These are phyloP conservation scores for Neophaeococcomyces mojaviensis DNA, from an alignment of 2,329 filamentous ascomycete species.

Conservation along the genomic window DNA sequence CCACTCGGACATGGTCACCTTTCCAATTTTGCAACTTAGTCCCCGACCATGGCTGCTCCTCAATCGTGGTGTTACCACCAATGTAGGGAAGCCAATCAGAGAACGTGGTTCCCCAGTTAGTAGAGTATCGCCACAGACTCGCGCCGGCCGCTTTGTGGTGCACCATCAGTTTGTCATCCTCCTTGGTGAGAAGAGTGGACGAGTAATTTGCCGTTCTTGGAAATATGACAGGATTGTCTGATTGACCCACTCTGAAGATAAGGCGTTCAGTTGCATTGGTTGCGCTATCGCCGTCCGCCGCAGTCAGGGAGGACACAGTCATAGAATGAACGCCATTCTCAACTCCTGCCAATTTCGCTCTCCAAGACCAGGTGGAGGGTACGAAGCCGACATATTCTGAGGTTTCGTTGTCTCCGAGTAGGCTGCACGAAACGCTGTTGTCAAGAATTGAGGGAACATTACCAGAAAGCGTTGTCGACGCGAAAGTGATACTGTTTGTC, in stretches of 20 bases:
- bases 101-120: conserved; percentile 54
- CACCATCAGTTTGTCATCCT: conserved; percentile 41
- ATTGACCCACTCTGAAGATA: conserved; percentile 52
- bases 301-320: conserved; percentile 37
- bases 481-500: conserved; percentile 42
- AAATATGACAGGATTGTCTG: conserved; percentile 54
- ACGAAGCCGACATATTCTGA: conserved; percentile 45
- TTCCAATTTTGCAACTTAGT: conserved; percentile 51
- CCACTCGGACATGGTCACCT: conserved; percentile 55
- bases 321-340: conserved; percentile 55
- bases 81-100: conserved; percentile 51
- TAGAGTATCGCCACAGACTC: conserved; percentile 55
- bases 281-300: conserved; percentile 32
- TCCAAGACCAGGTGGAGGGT: conserved; percentile 48
- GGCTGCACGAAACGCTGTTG: conserved; percentile 40
- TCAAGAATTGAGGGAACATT: conserved; percentile 38
- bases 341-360: conserved; percentile 47
- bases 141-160: conserved; percentile 56
- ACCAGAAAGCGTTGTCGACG: conserved; percentile 46
- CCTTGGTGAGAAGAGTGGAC: conserved; percentile 39
- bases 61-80: conserved; percentile 44
- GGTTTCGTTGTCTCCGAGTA: conserved; percentile 29
- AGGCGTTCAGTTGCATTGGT: conserved; percentile 54
- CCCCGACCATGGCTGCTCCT: conserved; percentile 50
- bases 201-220: conserved; percentile 52